Evolutionary conservation across 352 stramenopile genomes (phyloP), one percentile per base, ranked within the genome.

Genomic region (Globisporangium emineosum): DNA sequence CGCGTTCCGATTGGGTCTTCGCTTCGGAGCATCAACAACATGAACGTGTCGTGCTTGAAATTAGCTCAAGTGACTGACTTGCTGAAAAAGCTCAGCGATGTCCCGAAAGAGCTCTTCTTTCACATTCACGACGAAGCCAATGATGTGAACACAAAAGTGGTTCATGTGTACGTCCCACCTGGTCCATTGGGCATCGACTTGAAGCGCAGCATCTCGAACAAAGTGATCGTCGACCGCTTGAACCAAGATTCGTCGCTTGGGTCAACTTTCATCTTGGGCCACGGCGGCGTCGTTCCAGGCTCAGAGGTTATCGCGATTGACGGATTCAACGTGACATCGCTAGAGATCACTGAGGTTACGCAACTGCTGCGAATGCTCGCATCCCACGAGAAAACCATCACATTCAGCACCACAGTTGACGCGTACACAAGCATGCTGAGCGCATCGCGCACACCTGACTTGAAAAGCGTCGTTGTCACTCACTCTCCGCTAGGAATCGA

Each of bases 171-270:
- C 6, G 62, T 90, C 5, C 70, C 71, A 0, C 47, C 73, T n/a
- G 81, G 81, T 3, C 67, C 81, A 2, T 67, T 90, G 17, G 81
- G 81, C 3, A 72, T 88, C 29, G 77, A 84, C 45, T 60, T 90
- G 42, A 83, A 88, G 65, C 70, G 65, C 42, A 77, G 60, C 43
- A 60, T 73, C 27, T 59, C 69, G 15, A 77, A 73, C 58, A 75
- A 70, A 66, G 72, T 81, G 30, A 75, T 80, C 32, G 76, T 86
- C 1, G 77, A 81, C 43, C 72, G 70, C 10, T 30, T 81, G 35
- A 88, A 81, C 57, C 55, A 70, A 19, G 72, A 85, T 35, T 56
- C 63, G 25, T 49, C 51, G 17, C 50, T 60, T 25, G 76, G 76
- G 17, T 66, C 78, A 0, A 88, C 70, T 0, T 59, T 64, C 27